Percentiles rank a stretch among this genome's conserved stretches.
These are phyloP conservation scores for Pythium monospermum DNA, from an alignment of 352 stramenopile genomes.

Conservation along the genomic window DNA sequence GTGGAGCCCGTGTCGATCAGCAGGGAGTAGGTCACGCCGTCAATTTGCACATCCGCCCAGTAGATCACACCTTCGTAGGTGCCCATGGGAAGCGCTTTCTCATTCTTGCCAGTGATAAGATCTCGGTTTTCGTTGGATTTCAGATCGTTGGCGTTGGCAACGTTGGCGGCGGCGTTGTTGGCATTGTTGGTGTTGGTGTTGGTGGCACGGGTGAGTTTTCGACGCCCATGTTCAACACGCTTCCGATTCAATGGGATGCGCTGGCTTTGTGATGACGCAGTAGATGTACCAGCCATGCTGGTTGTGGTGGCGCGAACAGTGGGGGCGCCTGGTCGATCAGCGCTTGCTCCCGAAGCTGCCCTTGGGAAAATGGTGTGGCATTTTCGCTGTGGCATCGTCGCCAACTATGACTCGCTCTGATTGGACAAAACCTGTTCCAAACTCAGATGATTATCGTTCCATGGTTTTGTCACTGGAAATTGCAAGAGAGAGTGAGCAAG, in stretches of 20 bases:
- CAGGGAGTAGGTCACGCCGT: conserved; percentile 36
- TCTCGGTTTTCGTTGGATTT: not conserved
- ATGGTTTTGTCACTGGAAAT: too few relatives aligned
- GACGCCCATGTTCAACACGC: conserved; percentile 2
- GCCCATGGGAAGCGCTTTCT: conserved; percentile 29
- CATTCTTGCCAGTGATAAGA: not conserved
- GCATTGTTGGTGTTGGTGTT: not conserved
- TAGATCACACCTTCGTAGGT: conserved; percentile 66
- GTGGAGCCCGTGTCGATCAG: conserved; percentile 75
- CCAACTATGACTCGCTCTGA: too few relatives aligned
- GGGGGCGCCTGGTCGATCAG: not conserved
- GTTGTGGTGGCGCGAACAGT: not conserved
- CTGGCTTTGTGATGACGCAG: not conserved
- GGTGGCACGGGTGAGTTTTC: not conserved
- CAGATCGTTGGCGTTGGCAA: too few relatives aligned
- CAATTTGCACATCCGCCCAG: conserved; percentile 50
- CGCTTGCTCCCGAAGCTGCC: too few relatives aligned
- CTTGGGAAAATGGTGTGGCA: too few relatives aligned
- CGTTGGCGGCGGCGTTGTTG: too few relatives aligned
- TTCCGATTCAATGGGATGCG: conserved; percentile 10
- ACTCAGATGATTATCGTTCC: too few relatives aligned
- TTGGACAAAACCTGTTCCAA: too few relatives aligned
- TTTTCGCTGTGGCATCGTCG: too few relatives aligned
- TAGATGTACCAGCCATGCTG: not conserved
- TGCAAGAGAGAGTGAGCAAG: too few relatives aligned